Evolutionary conservation across 768 basidiomycete species (phyloP).

Genomic region (Strobilomyces dryophilus): DNA sequence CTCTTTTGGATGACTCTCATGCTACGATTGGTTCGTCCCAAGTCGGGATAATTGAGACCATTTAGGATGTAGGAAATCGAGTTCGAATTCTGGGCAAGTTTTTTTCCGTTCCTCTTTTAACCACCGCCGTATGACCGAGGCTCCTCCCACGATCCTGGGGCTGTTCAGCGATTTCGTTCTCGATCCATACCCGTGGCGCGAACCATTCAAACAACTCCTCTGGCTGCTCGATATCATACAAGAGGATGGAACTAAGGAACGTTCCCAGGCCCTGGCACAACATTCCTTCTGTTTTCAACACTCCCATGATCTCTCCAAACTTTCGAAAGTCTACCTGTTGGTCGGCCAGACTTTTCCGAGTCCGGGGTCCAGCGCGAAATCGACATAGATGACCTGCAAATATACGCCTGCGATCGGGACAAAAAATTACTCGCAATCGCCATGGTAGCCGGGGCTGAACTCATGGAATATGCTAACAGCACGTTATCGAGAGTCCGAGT

Average conservation of each 20-base stretch:
- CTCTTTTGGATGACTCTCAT: too few relatives aligned
- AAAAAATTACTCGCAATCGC: accelerated
- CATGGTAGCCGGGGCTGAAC: neutral
- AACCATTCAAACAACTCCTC: neutral
- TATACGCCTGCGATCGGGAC: neutral
- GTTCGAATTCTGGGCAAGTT: too few relatives aligned
- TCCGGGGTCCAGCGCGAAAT: neutral
- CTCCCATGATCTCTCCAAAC: neutral
- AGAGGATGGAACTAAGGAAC: too few relatives aligned
- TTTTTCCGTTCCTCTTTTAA: too few relatives aligned
- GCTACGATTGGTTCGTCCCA: too few relatives aligned
- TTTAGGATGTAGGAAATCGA: too few relatives aligned
- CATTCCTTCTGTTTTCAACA: neutral
- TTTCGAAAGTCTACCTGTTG: neutral
- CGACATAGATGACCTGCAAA: neutral
- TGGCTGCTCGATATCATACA: neutral
- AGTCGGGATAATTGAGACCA: too few relatives aligned
- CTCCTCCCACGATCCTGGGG: too few relatives aligned
- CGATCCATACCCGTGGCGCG: neutral
- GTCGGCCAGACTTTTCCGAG: neutral
- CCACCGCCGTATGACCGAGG: too few relatives aligned
- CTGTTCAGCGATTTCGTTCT: too few relatives aligned
- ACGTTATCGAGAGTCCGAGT: neutral
- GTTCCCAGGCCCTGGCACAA: too few relatives aligned
- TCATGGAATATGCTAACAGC: neutral